Base-by-base conservation (phyloP, 2,329 filamentous ascomycete species). In the Cyphellophora attinorum region DNA sequence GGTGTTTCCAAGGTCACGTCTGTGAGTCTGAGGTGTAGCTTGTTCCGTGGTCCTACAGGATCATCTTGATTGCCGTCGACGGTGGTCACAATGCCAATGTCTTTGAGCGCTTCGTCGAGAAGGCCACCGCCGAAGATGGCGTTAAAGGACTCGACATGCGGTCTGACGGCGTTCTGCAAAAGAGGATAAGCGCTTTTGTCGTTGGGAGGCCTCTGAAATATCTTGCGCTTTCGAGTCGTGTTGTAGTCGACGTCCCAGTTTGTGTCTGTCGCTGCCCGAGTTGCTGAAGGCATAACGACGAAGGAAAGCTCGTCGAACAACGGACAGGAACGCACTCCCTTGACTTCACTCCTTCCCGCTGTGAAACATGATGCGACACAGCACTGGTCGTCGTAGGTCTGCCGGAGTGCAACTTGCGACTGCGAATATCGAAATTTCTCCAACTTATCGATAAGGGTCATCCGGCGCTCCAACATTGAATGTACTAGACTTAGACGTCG, bases 71-170 rank as follows among this genome's bases (percentile, higher is more conserved):
- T 74, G 45, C 85, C 85, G 57, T 98, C 91, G 31, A 94, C 74
- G 53, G 83, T 93, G 4, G 75, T 75, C 62, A 89, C 93, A 44
- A 76, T 81, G 51, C 89, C 91, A 61, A 98, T 96, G 55, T 98
- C 91, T 53, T 74, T 76, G 41, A 96, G 59, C 10, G 73, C 86
- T 45, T 85, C 78, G 32, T 81, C 74, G 35, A 98, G 58, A 34
- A 81, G 66, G 34, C 83, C 85, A 59, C 80, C 72, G 19, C 78
- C 74, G 55, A 95, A 93, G 31, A 96, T 70, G 34, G 79, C 79
- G 66, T 98, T 94, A 74, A 95, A 98, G 5, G 91, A 91, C 53
- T 95, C 80, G 50, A 96, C 81, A 60, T 98, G 91, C 32, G 91
- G 91, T 46, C 83, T 72, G 40, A 96, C 79, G n/a, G 89, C 84